These are phyloP conservation scores for Obelidium mucronatum DNA, from an alignment of 192 early-diverging fungal genomes.

Conservation along the genomic window DNA sequence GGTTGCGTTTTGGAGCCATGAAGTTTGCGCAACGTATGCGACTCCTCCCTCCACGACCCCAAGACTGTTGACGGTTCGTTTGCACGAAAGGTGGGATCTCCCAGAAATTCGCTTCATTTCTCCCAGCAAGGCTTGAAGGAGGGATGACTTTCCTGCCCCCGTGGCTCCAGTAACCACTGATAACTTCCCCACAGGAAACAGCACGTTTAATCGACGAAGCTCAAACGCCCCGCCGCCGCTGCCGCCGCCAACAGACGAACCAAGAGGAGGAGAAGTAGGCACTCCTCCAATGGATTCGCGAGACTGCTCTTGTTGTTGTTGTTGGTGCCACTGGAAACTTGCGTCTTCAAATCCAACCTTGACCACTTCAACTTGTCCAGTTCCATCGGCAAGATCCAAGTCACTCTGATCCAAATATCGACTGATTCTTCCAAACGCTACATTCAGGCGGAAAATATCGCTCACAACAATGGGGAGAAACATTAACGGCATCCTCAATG, in stretches of 20 bases:
- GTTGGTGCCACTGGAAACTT: neutral
- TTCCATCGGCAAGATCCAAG: conserved; percentile 48
- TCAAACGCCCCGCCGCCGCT: conserved; percentile 10
- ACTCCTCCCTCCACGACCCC: conserved; percentile 39
- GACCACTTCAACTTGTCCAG: neutral
- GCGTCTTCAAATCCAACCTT: neutral
- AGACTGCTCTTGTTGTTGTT: neutral
- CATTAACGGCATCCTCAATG: conserved; percentile 60
- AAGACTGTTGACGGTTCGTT: neutral
- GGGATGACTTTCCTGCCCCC: conserved; percentile 78
- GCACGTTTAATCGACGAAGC: conserved; percentile 24
- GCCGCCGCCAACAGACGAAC: neutral
- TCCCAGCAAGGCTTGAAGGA: conserved; percentile 77
- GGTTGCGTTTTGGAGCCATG: conserved; percentile 67
- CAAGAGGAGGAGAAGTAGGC: too few species aligned
- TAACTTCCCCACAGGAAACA: conserved; percentile 22
- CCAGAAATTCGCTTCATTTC: conserved; percentile 70
- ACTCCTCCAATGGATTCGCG: too few species aligned
- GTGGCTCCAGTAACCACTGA: conserved; percentile 36
- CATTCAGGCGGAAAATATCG: conserved; percentile 57
- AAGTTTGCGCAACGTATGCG: conserved; percentile 83
- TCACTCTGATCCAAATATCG: conserved; percentile 78
- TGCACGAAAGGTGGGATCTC: conserved; percentile 37
- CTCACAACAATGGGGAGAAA: conserved; percentile 66
- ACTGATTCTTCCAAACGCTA: conserved; percentile 69